These are phyloP conservation scores for Zizania latifolia DNA, from an alignment of 176 grass and related monocot genomes.

Conservation along the genomic window DNA sequence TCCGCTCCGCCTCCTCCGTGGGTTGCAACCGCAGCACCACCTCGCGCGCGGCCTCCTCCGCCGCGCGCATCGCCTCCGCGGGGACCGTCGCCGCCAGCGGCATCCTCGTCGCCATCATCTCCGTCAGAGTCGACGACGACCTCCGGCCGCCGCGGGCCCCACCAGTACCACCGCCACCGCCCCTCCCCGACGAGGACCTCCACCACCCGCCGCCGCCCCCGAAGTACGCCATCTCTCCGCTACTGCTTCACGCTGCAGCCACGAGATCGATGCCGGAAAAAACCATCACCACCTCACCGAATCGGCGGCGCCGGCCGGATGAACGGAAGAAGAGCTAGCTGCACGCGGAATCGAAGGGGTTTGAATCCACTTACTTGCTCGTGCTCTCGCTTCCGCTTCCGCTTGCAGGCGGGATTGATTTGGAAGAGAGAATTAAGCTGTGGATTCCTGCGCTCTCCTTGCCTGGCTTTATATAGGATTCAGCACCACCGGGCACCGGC, in stretches of 20 bases:
- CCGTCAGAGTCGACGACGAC: slow-evolving; percentile 14
- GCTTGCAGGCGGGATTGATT: no score
- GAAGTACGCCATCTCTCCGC: neutral
- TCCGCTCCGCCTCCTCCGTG: slow-evolving; percentile 52
- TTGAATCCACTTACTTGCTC: no score
- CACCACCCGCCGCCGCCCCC: neutral
- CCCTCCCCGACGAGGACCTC: neutral
- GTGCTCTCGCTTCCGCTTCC: no score
- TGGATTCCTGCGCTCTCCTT: neutral
- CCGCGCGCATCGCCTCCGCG: slow-evolving; percentile 17
- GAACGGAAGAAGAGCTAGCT: no score
- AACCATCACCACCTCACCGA: no score
- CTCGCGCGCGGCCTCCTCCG: slow-evolving; percentile 41
- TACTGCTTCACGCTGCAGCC: no score
- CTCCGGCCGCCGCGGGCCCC: neutral
- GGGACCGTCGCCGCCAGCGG: neutral
- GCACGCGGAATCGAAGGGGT: no score
- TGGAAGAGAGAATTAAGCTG: no score
- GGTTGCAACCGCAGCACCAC: slow-evolving; percentile 55
- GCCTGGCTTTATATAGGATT: slow-evolving; percentile 8
- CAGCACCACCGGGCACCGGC: neutral
- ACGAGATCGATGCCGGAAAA: no score
- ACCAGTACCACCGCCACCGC: neutral
- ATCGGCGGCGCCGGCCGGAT: no score
- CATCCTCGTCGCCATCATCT: neutral